These are phyloP conservation scores for Physcomitrellopsis africana DNA, from an alignment of 225 moss, liverwort and hornwort species.

Conservation along the genomic window DNA sequence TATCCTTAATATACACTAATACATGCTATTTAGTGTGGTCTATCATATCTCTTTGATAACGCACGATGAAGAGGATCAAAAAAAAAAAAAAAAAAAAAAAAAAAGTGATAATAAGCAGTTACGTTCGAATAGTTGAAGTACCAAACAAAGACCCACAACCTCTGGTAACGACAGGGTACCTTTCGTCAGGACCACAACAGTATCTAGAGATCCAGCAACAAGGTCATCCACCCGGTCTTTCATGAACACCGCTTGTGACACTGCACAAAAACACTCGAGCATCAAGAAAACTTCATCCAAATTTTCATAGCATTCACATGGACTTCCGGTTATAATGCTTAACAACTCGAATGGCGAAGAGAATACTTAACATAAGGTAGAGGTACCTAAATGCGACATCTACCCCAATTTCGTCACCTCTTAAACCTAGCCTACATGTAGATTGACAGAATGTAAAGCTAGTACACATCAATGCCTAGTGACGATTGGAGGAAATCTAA, in stretches of 20 bases:
- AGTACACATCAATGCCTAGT: too few relatives aligned
- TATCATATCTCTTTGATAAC: too few relatives aligned
- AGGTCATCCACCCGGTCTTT: conserved; percentile 48
- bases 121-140: too few relatives aligned
- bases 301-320: not conserved
- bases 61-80: too few relatives aligned
- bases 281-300: not conserved
- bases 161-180: conserved; percentile 24
- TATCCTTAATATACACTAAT: not conserved
- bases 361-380: not conserved
- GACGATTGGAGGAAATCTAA: too few relatives aligned
- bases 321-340: conserved; percentile 16
- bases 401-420: too few relatives aligned
- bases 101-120: too few relatives aligned
- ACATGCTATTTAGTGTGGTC: not conserved
- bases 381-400: too few relatives aligned
- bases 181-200: conserved; percentile 38
- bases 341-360: not conserved
- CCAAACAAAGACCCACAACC: too few relatives aligned
- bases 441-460: too few relatives aligned
- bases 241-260: conserved; percentile 48
- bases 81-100: too few relatives aligned
- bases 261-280: conserved; percentile 35
- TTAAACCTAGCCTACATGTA: too few relatives aligned
- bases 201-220: conserved; percentile 38